Percentiles rank a stretch among this genome's conserved stretches.
phyloP scores from a whole-genome alignment of 2,329 filamentous ascomycete genomes.

The Celoporthe dispersa region DNA sequence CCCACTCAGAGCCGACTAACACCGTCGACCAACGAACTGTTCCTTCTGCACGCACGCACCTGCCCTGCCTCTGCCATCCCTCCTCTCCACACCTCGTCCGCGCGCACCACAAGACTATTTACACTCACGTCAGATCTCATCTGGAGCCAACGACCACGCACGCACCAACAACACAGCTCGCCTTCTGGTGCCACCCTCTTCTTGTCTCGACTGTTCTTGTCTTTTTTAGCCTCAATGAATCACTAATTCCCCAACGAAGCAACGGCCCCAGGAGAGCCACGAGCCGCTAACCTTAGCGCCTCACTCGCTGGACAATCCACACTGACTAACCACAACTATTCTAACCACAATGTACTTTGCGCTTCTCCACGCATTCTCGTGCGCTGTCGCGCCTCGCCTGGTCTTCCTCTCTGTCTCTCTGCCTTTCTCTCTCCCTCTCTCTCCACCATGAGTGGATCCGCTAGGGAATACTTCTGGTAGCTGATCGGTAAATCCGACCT shows the following conservation, averaged over 20 bases:
- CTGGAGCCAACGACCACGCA: background rate
- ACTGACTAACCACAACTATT: background rate
- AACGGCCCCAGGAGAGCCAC: background rate
- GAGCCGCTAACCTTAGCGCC: background rate
- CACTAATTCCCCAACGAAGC: background rate
- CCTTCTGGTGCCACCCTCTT: background rate
- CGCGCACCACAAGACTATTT: background rate
- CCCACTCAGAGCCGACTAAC: conserved; percentile 6
- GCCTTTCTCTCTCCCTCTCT: background rate
- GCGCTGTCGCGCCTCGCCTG: background rate
- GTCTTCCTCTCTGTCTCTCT: background rate
- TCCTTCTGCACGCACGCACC: background rate
- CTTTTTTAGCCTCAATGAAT: background rate
- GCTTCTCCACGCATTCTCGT: too few species aligned
- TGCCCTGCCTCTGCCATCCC: background rate
- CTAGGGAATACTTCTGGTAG: background rate
- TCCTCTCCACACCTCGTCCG: background rate
- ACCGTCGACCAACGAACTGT: background rate
- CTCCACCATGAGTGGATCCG: background rate
- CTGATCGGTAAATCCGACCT: background rate
- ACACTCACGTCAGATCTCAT: background rate
- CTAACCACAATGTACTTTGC: background rate
- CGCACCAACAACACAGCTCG: background rate
- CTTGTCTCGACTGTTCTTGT: background rate
- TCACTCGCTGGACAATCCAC: background rate